These are phyloP conservation scores for Vaccinium corymbosum DNA, from an alignment of 148 eudicot species.

Conservation along the genomic window DNA sequence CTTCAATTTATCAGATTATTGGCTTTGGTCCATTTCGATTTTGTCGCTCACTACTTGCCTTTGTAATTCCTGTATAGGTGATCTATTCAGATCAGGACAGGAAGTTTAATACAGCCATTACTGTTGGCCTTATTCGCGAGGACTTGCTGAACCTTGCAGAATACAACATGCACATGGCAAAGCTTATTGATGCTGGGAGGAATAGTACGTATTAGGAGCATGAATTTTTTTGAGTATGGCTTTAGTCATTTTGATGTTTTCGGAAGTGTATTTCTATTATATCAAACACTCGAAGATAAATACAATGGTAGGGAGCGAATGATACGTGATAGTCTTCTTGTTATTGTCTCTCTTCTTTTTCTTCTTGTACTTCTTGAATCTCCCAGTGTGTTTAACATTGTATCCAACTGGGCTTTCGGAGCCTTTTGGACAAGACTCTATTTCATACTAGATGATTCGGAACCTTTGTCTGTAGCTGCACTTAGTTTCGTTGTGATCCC, in stretches of 20 bases:
- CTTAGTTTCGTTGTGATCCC: too few relatives aligned
- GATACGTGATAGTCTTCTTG: constrained; percentile 49
- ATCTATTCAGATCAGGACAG: constrained; percentile 83
- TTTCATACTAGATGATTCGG: too few relatives aligned
- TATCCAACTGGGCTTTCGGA: too few relatives aligned
- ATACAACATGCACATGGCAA: constrained; percentile 83
- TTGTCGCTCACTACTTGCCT: background rate
- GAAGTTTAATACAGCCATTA: constrained; percentile 81
- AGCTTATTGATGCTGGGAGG: constrained; percentile 86
- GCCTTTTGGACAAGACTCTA: too few relatives aligned
- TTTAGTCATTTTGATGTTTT: constrained; percentile 16
- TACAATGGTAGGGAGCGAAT: constrained; percentile 74
- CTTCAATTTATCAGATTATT: background rate
- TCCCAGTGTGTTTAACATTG: too few relatives aligned
- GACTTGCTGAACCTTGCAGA: constrained; percentile 80
- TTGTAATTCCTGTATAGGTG: constrained; percentile 37
- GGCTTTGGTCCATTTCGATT: background rate
- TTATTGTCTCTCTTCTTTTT: too few relatives aligned
- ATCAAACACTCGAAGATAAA: constrained; percentile 19
- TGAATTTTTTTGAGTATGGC: background rate
- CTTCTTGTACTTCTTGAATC: too few relatives aligned
- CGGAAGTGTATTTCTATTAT: constrained; percentile 35
- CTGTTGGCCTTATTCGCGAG: constrained; percentile 72
- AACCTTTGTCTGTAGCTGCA: too few relatives aligned
- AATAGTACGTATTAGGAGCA: constrained; percentile 59